A percentile compares a stretch with the other conserved stretches of the same genome.
These are phyloP conservation scores for Vachellia collinsii DNA, from an alignment of 306 rosid genomes.

Conservation along the genomic window DNA sequence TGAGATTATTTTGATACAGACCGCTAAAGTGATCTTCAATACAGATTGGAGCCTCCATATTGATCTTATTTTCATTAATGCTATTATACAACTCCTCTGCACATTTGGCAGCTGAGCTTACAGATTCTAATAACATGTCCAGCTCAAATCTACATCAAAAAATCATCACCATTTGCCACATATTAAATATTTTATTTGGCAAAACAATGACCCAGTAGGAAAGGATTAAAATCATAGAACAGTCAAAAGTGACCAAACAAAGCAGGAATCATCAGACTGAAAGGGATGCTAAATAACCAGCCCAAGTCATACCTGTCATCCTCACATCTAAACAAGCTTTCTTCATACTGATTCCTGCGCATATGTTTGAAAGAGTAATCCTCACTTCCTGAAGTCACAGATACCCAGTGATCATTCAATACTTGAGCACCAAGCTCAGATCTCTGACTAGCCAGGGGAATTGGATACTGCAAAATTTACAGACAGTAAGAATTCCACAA, in stretches of 20 bases:
- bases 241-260: constrained; percentile 5
- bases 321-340: constrained; percentile 94
- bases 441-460: constrained; percentile 88
- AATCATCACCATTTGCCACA: constrained; percentile 27
- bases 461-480: constrained; percentile 80
- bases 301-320: constrained; percentile 82
- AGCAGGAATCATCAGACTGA: neutral
- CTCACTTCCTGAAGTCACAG: constrained; percentile 99
- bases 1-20: constrained; percentile 44
- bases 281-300: constrained; percentile 10
- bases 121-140: constrained; percentile 97
- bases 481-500: constrained; percentile 35
- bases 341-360: constrained; percentile 98
- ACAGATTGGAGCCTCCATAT: constrained; percentile 56
- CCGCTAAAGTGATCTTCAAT: constrained; percentile 92
- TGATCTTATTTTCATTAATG: constrained; percentile 65
- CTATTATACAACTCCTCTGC: constrained; percentile 82
- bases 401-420: constrained; percentile 96
- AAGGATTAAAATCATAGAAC: constrained; percentile 19
- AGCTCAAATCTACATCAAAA: constrained; percentile 79
- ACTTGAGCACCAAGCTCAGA: constrained; percentile 88
- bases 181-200: constrained; percentile 18
- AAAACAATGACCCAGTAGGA: constrained; percentile 29
- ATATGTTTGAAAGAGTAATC: constrained; percentile 98
- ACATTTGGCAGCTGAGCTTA: constrained; percentile 80